phyloP scores from a whole-genome alignment of 139 green algal species.

The Closterium sp. region DNA sequence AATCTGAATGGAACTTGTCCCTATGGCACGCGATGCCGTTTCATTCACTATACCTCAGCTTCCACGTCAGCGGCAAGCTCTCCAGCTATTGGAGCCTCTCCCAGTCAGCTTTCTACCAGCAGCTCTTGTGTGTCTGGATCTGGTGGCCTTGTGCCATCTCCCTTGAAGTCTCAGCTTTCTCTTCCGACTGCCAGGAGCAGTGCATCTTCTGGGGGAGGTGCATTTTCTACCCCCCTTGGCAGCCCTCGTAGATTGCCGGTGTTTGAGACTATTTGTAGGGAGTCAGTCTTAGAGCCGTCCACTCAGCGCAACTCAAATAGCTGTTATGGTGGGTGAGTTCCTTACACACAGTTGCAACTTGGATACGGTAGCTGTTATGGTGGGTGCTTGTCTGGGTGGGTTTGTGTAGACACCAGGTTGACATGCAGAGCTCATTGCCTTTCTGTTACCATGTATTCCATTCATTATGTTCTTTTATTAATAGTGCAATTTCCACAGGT shows the following conservation, averaged over 20 bases:
- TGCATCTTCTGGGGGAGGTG: not conserved
- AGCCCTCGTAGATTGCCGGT: not conserved
- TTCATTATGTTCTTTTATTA: too few species aligned
- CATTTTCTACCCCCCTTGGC: not conserved
- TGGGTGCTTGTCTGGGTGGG: not conserved
- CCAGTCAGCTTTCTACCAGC: not conserved
- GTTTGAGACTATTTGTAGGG: not conserved
- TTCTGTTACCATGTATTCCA: too few species aligned
- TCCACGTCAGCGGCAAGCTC: not conserved
- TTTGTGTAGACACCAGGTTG: too few species aligned
- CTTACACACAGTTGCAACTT: too few species aligned
- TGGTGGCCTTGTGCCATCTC: not conserved
- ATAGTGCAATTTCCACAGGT: too few species aligned
- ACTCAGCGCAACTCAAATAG: not conserved
- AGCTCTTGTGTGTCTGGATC: not conserved
- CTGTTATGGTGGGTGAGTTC: not conserved
- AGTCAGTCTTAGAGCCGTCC: not conserved
- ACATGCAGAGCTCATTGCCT: too few species aligned
- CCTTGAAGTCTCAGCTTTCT: not conserved
- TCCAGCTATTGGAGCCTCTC: not conserved
- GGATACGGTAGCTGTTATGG: too few species aligned
- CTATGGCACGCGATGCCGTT: slow-evolving; percentile 60
- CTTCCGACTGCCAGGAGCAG: not conserved
- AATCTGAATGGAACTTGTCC: slow-evolving; percentile 55
- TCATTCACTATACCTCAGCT: slow-evolving; percentile 54